Evolutionary conservation across 2,329 filamentous ascomycete species (phyloP).

Genomic region (Decorospora gaudefroyi): DNA sequence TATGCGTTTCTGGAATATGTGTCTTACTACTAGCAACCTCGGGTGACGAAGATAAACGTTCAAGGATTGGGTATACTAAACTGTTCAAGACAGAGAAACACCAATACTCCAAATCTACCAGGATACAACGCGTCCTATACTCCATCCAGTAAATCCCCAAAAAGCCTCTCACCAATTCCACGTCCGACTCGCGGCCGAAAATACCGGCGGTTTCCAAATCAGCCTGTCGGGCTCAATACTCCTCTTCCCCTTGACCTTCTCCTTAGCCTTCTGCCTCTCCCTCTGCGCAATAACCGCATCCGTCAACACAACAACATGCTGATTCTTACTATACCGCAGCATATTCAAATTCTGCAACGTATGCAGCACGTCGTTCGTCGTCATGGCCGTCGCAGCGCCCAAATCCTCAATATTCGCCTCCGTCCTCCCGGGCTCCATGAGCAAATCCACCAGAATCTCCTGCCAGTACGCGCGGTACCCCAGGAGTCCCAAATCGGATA

Average conservation of each 20-base stretch:
- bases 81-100: too few species aligned
- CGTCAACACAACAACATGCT: slow-evolving; percentile 93
- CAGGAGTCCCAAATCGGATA: slow-evolving; percentile 88
- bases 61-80: too few species aligned
- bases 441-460: slow-evolving; percentile 84
- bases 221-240: slow-evolving; percentile 77
- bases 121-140: too few species aligned
- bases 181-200: slow-evolving; percentile 84
- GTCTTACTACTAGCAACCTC: too few species aligned
- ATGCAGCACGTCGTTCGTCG: slow-evolving; percentile 94
- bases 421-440: slow-evolving; percentile 66
- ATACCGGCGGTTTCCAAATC: slow-evolving; percentile 95
- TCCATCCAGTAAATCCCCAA: too few species aligned
- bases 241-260: slow-evolving; percentile 75
- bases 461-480: slow-evolving; percentile 98
- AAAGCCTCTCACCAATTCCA: slow-evolving; percentile 79
- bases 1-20: neutral
- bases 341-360: slow-evolving; percentile 93
- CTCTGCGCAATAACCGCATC: slow-evolving; percentile 74
- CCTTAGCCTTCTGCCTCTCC: slow-evolving; percentile 75
- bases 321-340: slow-evolving; percentile 93
- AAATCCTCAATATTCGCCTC: slow-evolving; percentile 85
- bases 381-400: slow-evolving; percentile 83
- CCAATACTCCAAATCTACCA: too few species aligned
- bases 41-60: too few species aligned